Base-by-base conservation (phyloP, 371 early-diverging fungal species). In the Batrachochytrium dendrobatidis region DNA sequence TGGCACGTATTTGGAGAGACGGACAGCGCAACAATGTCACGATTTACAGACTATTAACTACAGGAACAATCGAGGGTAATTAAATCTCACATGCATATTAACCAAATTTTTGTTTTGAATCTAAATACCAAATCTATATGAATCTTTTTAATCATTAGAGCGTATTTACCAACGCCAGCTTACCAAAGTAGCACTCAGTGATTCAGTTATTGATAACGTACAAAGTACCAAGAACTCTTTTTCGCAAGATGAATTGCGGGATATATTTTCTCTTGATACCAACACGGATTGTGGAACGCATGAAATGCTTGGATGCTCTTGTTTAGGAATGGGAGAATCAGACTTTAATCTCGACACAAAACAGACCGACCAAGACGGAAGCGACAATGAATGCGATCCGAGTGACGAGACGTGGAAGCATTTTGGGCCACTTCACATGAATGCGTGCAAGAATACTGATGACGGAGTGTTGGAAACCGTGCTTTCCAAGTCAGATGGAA, bases 1-100 rank as follows among this genome's bases (percentile, higher is more conserved):
- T 82, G 83, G 85, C 84, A 7, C 65, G 86, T 30, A 76, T 84
- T 8, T 84, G 83, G 74, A 69, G 87, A 24, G 84, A 86, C 50
- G 87, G 87, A 12, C 87, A 87, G 60, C 53, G 60, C 43, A 56
- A 69, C n/a, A 66, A 65, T 0, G 86, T 84, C n/a, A 74, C 65
- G 45, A 82, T 87, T 29, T 87, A 85, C 58, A 67, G 84, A 17
- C 59, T 87, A 15, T 56, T 85, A 34, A 68, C 73, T 65, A 66
- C 76, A 10, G 81, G 77, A 12, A 76, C 76, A 2, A 74, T 82
- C 48, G 82, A 83, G 56, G 73, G 66, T 57, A 1, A 12, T n/a
- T n/a, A n/a, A n/a, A n/a, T n/a, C n/a, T n/a, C n/a, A n/a, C n/a
- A 0, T 58, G 24, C 53, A 18, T 18, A 30, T 24, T 58, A 12